phyloP scores from a whole-genome alignment of 1,284 basidiomycete genomes.

The Boletellus dicymbophilus region DNA sequence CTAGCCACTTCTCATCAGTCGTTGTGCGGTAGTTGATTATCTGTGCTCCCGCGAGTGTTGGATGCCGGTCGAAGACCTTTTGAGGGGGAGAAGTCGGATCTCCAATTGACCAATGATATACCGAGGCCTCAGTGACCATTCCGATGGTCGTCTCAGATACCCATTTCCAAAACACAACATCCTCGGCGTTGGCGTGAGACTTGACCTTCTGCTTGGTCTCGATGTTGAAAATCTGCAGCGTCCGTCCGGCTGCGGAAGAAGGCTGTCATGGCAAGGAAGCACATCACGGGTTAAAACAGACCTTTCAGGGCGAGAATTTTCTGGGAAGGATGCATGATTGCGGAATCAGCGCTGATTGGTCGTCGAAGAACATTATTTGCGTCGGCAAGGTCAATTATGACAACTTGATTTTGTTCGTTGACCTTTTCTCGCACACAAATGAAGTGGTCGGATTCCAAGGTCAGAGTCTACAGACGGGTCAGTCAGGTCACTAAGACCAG shows the following conservation, averaged over 20 bases:
- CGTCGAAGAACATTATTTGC: constrained; percentile 96
- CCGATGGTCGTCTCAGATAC: constrained; percentile 90
- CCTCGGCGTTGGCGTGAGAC: constrained; percentile 93
- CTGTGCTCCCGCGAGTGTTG: constrained; percentile 91
- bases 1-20: constrained; percentile 96
- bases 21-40: constrained; percentile 99
- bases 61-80: constrained; percentile 97
- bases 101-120: constrained; percentile 91
- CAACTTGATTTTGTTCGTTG: constrained; percentile 93
- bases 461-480: constrained; percentile 63
- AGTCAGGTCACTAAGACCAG: constrained; percentile 9
- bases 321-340: constrained; percentile 98
- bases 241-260: constrained; percentile 74
- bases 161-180: constrained; percentile 99
- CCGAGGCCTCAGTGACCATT: constrained; percentile 93
- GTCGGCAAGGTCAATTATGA: constrained; percentile 95
- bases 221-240: constrained; percentile 98
- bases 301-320: constrained; percentile 98
- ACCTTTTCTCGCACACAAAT: constrained; percentile 92
- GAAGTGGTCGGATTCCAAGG: constrained; percentile 96
- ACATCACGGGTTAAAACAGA: constrained; percentile 36
- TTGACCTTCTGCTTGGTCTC: constrained; percentile 98
- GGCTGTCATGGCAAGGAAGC: constrained; percentile 6
- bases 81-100: constrained; percentile 76
- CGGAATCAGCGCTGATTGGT: constrained; percentile 96